Conservation (phyloP, 192 early-diverging fungal genomes). For the Coemansia sp. region DNA sequence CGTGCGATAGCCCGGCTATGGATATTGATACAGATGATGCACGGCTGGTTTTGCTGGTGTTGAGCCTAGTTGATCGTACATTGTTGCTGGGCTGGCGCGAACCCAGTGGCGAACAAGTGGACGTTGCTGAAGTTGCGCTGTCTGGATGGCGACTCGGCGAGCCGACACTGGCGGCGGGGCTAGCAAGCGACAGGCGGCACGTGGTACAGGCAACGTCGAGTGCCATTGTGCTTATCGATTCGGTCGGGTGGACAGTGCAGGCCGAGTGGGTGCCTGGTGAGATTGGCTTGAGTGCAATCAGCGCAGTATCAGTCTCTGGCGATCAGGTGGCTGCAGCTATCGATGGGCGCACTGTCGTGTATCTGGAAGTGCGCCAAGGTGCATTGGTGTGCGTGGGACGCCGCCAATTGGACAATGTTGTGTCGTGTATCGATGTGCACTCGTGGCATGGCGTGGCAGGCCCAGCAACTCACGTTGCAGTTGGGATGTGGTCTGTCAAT, state of each 20-base stretch:
- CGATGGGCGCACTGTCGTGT: slow-evolving; percentile 55
- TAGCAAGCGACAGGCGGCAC: slow-evolving; percentile 4
- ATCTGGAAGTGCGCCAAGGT: slow-evolving; percentile 55
- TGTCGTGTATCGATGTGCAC: slow-evolving; percentile 73
- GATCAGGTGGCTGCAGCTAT: slow-evolving; percentile 59
- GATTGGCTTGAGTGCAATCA: slow-evolving; percentile 23
- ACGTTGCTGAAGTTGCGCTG: slow-evolving; percentile 45
- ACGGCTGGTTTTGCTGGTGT: slow-evolving; percentile 25
- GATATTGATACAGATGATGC: slow-evolving; percentile 9
- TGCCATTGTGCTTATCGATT: slow-evolving; percentile 53
- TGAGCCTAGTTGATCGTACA: slow-evolving; percentile 20
- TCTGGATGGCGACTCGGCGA: slow-evolving; percentile 25
- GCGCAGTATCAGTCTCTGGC: slow-evolving; percentile 56
- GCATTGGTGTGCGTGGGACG: slow-evolving; percentile 27
- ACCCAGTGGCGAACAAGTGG: slow-evolving; percentile 34
- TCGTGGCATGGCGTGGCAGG: slow-evolving; percentile 19
- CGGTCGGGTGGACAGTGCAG: slow-evolving; percentile 25
- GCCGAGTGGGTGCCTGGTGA: slow-evolving; percentile 55
- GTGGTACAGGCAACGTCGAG: slow-evolving; percentile 64
- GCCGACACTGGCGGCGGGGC: slow-evolving; percentile 30
- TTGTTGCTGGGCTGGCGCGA: slow-evolving; percentile 41
- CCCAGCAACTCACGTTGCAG: slow-evolving; percentile 54
- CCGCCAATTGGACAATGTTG: slow-evolving; percentile 60
- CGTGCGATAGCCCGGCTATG: not conserved
- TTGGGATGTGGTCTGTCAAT: slow-evolving; percentile 73